A percentile compares a stretch with the other conserved stretches of the same genome.
Evolutionary conservation across 306 rosid species (phyloP).

Genomic region (Prunus dulcis): DNA sequence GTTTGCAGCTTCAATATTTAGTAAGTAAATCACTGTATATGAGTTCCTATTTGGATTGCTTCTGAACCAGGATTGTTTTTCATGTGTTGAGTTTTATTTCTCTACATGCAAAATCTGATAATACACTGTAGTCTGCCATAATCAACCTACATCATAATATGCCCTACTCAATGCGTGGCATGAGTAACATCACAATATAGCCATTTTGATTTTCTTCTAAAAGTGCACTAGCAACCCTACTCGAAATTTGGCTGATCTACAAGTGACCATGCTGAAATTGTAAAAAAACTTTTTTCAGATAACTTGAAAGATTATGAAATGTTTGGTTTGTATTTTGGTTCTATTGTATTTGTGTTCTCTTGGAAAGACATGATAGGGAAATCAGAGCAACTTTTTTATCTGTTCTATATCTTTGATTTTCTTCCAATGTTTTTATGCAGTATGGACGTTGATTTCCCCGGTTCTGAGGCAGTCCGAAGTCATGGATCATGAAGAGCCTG

Average conservation of each 20-base stretch:
- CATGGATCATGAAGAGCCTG: conserved; percentile 36
- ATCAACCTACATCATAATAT: too few species aligned
- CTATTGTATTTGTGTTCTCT: too few species aligned
- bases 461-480: conserved; percentile 46
- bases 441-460: conserved; percentile 84
- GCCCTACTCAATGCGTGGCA: too few species aligned
- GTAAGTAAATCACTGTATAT: conserved; percentile 39
- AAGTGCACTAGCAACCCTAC: too few species aligned
- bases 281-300: not conserved
- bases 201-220: too few species aligned
- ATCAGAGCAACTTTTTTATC: not conserved
- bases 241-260: too few species aligned
- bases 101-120: not conserved
- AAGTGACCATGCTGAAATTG: too few species aligned
- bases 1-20: conserved; percentile 81
- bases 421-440: conserved; percentile 30
- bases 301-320: not conserved
- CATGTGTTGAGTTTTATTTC: not conserved
- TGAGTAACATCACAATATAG: too few species aligned
- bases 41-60: not conserved
- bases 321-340: not conserved
- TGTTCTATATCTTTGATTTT: not conserved
- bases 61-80: too few species aligned
- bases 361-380: too few species aligned
- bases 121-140: too few species aligned